A percentile compares a stretch with the other conserved stretches of the same genome.
phyloP scores from a whole-genome alignment of 2,329 filamentous ascomycete species.

The Venturia aucupariae region DNA sequence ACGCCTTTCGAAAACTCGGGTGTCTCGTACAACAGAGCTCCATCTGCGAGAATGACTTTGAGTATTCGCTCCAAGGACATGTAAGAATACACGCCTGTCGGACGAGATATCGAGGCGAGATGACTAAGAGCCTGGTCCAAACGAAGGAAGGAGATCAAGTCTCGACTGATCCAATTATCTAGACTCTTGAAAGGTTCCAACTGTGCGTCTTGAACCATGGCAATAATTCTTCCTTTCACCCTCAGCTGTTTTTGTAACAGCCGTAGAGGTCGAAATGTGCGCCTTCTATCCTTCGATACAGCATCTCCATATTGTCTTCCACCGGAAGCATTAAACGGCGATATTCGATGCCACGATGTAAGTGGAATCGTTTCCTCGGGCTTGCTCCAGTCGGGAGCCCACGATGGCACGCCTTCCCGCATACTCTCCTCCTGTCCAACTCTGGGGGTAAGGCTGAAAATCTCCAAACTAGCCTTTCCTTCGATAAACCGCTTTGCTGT shows the following conservation, averaged over 20 bases:
- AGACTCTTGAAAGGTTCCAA: conserved; percentile 1
- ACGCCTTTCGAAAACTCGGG: conserved; percentile 11
- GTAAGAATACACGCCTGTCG: background rate
- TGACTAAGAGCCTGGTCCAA: background rate
- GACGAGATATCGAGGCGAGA: background rate
- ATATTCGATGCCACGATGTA: background rate
- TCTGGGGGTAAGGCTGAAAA: conserved; percentile 7
- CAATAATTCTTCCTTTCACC: conserved; percentile 12
- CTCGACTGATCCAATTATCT: conserved; percentile 10
- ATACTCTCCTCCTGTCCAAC: conserved; percentile 1
- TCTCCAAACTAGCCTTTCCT: conserved; percentile 9
- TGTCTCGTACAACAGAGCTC: conserved; percentile 9
- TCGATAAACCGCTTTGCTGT: conserved; percentile 8
- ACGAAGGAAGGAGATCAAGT: conserved; percentile 4
- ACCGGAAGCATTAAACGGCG: conserved; percentile 11
- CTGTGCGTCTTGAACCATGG: background rate
- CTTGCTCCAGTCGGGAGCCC: conserved; percentile 12
- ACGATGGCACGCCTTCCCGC: conserved; percentile 9
- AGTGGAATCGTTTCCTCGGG: conserved; percentile 8
- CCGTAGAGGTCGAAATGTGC: conserved; percentile 11
- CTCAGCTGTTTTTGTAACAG: conserved; percentile 5
- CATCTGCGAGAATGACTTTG: conserved; percentile 10
- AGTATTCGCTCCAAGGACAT: background rate
- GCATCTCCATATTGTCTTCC: background rate
- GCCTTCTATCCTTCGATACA: background rate